Conservation (phyloP, 169 alveolate species). For the Cryptosporidium meleagridis region DNA sequence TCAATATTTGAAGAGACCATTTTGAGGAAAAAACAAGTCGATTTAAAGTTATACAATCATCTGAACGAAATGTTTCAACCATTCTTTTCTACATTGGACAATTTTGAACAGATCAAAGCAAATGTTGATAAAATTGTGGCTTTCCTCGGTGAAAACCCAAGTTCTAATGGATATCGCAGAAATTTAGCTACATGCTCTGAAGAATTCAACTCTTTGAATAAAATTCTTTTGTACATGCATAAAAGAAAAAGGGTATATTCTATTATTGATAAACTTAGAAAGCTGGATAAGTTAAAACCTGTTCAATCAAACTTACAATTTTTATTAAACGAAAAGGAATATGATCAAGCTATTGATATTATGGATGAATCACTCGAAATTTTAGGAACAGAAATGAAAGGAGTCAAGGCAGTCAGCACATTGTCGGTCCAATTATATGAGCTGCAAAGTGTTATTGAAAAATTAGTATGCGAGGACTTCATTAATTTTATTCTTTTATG, state of each 20-base stretch:
- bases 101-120: neutral
- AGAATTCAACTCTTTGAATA: neutral
- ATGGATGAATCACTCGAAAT: constrained; percentile 1
- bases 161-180: neutral
- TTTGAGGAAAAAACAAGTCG: constrained; percentile 1
- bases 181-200: neutral
- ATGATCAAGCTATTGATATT: constrained; percentile 2
- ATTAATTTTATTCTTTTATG: constrained; percentile 2
- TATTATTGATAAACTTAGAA: neutral
- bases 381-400: constrained; percentile 15
- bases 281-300: neutral
- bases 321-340: constrained; percentile 23
- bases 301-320: constrained; percentile 22
- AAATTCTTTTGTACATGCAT: neutral
- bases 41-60: neutral
- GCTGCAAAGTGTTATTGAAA: constrained; percentile 33
- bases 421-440: constrained; percentile 32
- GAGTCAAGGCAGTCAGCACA: constrained; percentile 12
- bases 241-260: neutral
- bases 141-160: neutral
- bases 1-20: neutral
- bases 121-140: neutral
- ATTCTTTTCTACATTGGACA: neutral
- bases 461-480: constrained; percentile 29
- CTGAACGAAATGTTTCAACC: constrained; percentile 27